Evolutionary conservation across 805 yeast species (phyloP).

Genomic region (Nakazawaea siamensis): DNA sequence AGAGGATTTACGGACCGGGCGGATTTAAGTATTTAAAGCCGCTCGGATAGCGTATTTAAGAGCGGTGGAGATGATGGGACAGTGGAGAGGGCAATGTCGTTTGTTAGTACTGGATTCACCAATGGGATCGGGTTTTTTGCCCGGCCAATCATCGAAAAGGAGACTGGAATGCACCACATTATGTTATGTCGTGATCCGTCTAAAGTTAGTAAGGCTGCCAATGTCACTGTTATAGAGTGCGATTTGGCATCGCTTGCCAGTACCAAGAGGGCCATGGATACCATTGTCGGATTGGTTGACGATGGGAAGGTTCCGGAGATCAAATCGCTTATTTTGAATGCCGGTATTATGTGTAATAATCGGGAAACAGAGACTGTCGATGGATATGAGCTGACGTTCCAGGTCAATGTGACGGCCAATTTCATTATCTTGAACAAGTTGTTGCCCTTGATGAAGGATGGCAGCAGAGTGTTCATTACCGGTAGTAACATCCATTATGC

Average conservation of each 20-base stretch:
- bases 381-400: neutral
- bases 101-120: neutral
- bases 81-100: too few species aligned
- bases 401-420: neutral
- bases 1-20: too few species aligned
- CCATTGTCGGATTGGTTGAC: neutral
- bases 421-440: neutral
- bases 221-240: neutral
- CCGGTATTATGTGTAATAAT: neutral
- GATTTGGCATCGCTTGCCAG: neutral
- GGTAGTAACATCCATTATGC: neutral
- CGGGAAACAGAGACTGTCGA: neutral
- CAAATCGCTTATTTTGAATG: neutral
- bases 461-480: neutral
- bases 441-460: neutral
- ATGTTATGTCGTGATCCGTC: neutral
- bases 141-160: neutral
- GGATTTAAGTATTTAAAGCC: too few species aligned
- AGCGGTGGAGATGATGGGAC: too few species aligned
- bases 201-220: neutral
- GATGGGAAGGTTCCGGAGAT: neutral
- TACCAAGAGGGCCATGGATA: neutral
- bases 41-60: too few species aligned
- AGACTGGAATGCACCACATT: neutral
- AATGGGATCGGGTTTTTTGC: neutral